These are phyloP conservation scores for Deuterostichococcus epilithicus DNA, from an alignment of 139 green algal species.

Conservation along the genomic window DNA sequence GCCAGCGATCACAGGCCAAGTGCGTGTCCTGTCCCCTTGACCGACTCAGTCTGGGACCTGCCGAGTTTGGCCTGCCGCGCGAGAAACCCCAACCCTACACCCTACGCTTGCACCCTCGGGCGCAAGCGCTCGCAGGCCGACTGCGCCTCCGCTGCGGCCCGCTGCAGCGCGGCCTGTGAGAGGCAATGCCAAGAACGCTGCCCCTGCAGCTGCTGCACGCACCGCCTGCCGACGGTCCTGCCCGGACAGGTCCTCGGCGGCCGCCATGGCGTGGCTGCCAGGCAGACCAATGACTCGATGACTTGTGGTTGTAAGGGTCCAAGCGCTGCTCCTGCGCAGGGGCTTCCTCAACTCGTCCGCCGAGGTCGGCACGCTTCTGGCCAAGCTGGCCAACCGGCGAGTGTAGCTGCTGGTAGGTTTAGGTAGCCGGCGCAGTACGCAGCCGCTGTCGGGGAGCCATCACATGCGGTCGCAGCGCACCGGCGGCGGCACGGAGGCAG, in stretches of 20 bases:
- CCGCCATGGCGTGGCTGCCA: constrained; percentile 13
- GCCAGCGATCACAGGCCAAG: constrained; percentile 50
- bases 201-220: not conserved
- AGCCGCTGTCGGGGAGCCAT: too few species aligned
- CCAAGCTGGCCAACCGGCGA: constrained; percentile 26
- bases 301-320: not conserved
- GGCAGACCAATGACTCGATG: constrained; percentile 1
- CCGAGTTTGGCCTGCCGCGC: not conserved
- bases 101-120: not conserved
- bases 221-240: not conserved
- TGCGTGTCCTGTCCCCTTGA: constrained; percentile 1
- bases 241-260: not conserved
- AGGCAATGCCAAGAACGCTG: not conserved
- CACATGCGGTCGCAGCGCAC: too few species aligned
- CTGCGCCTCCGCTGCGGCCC: not conserved
- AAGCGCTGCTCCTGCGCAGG: constrained; percentile 6
- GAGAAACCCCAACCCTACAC: not conserved
- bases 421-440: too few species aligned
- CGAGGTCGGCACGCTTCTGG: constrained; percentile 51
- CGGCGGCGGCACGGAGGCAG: too few species aligned
- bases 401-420: not conserved
- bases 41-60: not conserved
- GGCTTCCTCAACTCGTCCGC: constrained; percentile 42
- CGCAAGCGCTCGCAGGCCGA: not conserved
- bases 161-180: not conserved